Evolutionary conservation across 495 filamentous ascomycete genomes (phyloP).

Genomic region (Aspergillus diversus): DNA sequence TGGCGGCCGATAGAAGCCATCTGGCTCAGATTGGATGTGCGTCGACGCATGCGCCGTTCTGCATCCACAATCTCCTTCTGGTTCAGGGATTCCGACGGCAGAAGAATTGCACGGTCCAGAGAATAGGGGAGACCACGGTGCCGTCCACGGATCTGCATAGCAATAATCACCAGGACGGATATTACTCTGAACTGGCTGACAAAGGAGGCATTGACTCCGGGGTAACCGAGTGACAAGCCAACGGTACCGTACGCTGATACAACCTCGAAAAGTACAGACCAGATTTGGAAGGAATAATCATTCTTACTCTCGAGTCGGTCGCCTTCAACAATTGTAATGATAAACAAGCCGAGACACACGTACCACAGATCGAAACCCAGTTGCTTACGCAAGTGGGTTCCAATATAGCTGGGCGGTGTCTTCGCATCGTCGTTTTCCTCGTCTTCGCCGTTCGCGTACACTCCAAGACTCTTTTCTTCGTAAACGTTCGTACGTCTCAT

Average conservation of each 20-base stretch:
- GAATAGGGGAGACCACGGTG: slow-evolving; percentile 92
- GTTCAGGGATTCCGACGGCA: slow-evolving; percentile 78
- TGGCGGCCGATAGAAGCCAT: slow-evolving; percentile 33
- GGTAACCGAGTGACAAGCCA: slow-evolving; percentile 84
- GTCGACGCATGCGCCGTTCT: slow-evolving; percentile 56
- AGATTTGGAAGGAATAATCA: slow-evolving; percentile 73
- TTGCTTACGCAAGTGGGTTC: slow-evolving; percentile 84
- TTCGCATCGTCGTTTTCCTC: slow-evolving; percentile 44
- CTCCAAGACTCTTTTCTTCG: slow-evolving; percentile 88
- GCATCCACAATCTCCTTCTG: slow-evolving; percentile 66
- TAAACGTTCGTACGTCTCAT: slow-evolving; percentile 95
- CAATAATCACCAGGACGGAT: slow-evolving; percentile 89
- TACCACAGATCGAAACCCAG: slow-evolving; percentile 96
- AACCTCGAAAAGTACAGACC: slow-evolving; percentile 84
- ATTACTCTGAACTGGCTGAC: slow-evolving; percentile 75
- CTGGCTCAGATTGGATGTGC: slow-evolving; percentile 56
- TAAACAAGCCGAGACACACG: slow-evolving; percentile 85
- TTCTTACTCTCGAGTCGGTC: slow-evolving; percentile 55
- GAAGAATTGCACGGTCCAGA: slow-evolving; percentile 85
- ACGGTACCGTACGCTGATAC: slow-evolving; percentile 95
- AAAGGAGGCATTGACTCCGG: slow-evolving; percentile 74
- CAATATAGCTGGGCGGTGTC: slow-evolving; percentile 78
- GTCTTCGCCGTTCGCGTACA: slow-evolving; percentile 62
- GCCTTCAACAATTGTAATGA: slow-evolving; percentile 85
- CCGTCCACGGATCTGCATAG: slow-evolving; percentile 89